These are phyloP conservation scores for Penium margaritaceum DNA, from an alignment of 139 green algal species.

Conservation along the genomic window DNA sequence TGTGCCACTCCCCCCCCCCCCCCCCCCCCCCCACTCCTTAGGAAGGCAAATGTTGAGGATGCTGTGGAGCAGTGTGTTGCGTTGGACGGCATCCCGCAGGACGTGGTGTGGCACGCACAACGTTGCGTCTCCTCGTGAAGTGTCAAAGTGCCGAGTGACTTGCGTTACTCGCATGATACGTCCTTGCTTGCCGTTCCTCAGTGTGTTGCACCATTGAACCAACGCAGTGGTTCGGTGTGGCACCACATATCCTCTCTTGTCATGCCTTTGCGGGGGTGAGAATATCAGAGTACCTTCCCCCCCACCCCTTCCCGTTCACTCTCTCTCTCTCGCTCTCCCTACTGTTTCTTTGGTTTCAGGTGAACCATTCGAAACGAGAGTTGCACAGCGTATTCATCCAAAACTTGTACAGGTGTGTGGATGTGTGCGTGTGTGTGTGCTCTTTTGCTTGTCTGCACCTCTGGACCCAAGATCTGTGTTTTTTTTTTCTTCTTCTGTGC, in stretches of 20 bases:
- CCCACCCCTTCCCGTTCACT: background rate
- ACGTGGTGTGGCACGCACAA: background rate
- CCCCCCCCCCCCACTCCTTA: constrained; percentile 26
- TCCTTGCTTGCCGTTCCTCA: background rate
- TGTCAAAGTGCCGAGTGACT: background rate
- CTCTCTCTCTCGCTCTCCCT: background rate
- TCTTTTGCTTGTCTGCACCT: too few relatives aligned
- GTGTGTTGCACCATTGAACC: background rate
- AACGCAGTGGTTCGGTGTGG: background rate
- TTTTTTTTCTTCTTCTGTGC: too few relatives aligned
- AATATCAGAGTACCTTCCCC: background rate
- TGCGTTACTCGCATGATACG: background rate
- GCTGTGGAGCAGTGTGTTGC: constrained; percentile 64
- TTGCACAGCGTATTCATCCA: constrained; percentile 44
- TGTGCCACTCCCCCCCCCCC: too few relatives aligned
- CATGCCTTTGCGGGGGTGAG: background rate
- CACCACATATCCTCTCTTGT: background rate
- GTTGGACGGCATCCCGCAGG: constrained; percentile 5
- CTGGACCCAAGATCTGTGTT: too few relatives aligned
- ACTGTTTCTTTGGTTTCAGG: constrained; percentile 1
- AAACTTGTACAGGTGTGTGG: constrained; percentile 37
- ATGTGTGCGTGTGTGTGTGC: background rate
- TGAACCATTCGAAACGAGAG: constrained; percentile 44
- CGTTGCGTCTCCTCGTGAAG: background rate
- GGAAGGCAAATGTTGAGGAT: constrained; percentile 70